These are phyloP conservation scores for Globisporangium cystogenes DNA, from an alignment of 352 stramenopile genomes.

Conservation along the genomic window DNA sequence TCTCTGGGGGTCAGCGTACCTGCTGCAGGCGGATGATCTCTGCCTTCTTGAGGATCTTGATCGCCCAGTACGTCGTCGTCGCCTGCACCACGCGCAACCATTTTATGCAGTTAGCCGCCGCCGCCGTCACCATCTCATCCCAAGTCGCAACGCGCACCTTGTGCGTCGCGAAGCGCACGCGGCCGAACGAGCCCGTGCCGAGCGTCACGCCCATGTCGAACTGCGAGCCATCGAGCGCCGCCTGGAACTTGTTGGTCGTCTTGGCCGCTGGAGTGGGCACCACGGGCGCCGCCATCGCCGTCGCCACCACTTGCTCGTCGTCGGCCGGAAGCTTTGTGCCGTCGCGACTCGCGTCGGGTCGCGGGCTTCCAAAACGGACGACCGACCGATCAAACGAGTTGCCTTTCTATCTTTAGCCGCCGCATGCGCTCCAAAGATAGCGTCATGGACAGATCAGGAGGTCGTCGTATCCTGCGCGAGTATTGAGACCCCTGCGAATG, in stretches of 20 bases:
- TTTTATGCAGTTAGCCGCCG: too few relatives aligned
- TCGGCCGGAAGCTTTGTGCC: not conserved
- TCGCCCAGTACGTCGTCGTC: conserved; percentile 91
- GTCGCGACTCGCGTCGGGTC: not conserved
- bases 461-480: too few relatives aligned
- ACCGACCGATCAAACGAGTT: too few relatives aligned
- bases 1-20: conserved; percentile 18
- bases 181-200: conserved; percentile 95
- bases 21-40: conserved; percentile 96
- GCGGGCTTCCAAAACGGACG: too few relatives aligned
- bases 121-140: too few relatives aligned
- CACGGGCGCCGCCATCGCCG: conserved; percentile 9
- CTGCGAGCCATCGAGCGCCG: conserved; percentile 72
- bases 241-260: conserved; percentile 47
- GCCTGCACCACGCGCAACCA: too few relatives aligned
- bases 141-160: conserved; percentile 42
- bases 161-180: conserved; percentile 95
- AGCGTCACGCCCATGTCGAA: conserved; percentile 96
- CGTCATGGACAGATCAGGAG: too few relatives aligned
- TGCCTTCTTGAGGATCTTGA: conserved; percentile 98
- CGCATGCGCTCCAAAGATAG: too few relatives aligned
- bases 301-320: too few relatives aligned
- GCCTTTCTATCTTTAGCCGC: too few relatives aligned
- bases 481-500: too few relatives aligned
- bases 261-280: conserved; percentile 14